Evolutionary conservation across 306 rosid genomes (phyloP).

Genomic region (Cicer pinnatifidum): DNA sequence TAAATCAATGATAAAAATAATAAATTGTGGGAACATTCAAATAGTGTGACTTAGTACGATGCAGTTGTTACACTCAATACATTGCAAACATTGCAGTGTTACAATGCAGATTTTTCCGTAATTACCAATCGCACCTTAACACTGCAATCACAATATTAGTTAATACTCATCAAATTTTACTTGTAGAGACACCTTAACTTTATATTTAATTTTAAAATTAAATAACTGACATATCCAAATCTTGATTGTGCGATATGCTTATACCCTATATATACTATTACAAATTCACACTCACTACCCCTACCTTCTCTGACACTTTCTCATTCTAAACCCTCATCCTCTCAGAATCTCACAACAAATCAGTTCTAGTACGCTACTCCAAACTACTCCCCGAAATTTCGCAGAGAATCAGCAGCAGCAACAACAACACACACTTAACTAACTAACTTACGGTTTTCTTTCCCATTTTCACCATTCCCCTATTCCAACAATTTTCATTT

Average conservation of each 20-base stretch:
- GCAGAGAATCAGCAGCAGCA: not conserved
- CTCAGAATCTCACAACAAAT: not conserved
- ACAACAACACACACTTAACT: not conserved
- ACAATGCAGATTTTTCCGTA: too few species aligned
- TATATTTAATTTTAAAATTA: too few species aligned
- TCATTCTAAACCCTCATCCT: constrained; percentile 4
- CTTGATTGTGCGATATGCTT: not conserved
- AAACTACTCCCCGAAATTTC: not conserved
- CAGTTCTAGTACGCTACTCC: not conserved
- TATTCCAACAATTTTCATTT: not conserved
- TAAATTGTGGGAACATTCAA: too few species aligned
- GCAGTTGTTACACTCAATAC: too few species aligned
- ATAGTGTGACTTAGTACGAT: too few species aligned
- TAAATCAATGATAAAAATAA: too few species aligned
- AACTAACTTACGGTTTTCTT: constrained; percentile 27
- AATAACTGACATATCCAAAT: not conserved
- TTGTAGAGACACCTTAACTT: too few species aligned
- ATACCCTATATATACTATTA: constrained; percentile 30
- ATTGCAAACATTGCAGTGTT: too few species aligned
- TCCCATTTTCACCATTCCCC: not conserved
- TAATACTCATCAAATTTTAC: too few species aligned
- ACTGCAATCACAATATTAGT: too few species aligned
- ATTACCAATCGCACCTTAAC: too few species aligned
- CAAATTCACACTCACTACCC: not conserved
- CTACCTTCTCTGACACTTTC: constrained; percentile 15